Evolutionary conservation across 306 rosid species (phyloP), one percentile per base, ranked within the genome.

Genomic region (Medicago lupulina): DNA sequence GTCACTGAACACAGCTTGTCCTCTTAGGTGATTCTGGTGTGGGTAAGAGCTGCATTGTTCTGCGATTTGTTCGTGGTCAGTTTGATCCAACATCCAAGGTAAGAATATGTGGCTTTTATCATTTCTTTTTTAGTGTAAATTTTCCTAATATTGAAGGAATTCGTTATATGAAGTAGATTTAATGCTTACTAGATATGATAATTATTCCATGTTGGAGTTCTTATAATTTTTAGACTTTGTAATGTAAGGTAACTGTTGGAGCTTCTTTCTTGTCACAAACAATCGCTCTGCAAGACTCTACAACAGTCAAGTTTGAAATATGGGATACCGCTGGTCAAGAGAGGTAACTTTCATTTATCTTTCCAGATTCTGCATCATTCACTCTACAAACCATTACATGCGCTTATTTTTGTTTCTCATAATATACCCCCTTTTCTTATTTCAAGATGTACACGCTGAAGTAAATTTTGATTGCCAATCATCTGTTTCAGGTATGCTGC

Each of bases 311-410:
- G 87, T 96, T 96, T 84, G 99, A 96, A 91, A 96, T 96, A 83
- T 96, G 99, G 99, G 99, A 96, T 80, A 96, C 99, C 51, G 99
- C 99, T 79, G 99, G 99, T 67, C 99, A 96, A 79, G 98, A 96
- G 90, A 96, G 99, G 99, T 96, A 82, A 46, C 74, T 19, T 55
- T 53, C 23, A 16, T 71, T 73, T 41, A 47, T 67, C 73, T 58
- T 64, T 79, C 21, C 40, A 38, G 41, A 18, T 50, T 80, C 23
- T 1, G 0, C 78, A 55, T 16, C 13, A 74, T 16, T 34, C 64
- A 41, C 74, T 31, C 4, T 74, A 36, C 57, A 19, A 41, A 61
- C 16, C 44, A 46, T 57, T 31, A 43, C 25, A 25, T 60, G 44
- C 46, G 36, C 61, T 43, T 51, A 15, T 34, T 39, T 39, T 25